Evolutionary conservation across 441 rosid genomes (phyloP), one percentile per base, ranked within the genome.

Genomic region (Erysimum cheiri): DNA sequence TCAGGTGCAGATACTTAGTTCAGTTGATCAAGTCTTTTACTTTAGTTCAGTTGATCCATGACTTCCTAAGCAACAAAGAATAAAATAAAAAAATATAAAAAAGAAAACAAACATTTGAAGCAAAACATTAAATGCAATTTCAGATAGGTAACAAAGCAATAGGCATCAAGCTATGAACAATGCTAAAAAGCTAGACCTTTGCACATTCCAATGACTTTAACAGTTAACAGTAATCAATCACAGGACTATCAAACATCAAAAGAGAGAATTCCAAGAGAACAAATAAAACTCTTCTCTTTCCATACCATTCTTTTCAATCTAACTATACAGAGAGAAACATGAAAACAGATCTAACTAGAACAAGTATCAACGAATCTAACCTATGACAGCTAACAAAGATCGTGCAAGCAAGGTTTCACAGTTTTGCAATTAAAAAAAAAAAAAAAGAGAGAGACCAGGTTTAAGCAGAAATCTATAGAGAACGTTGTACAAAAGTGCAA

Each of bases 181-280:
- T 60, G 58, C 63, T 54, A 41, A 52, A 71, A 73, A 39, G 47
- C 15, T 61, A 74, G 70, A 74, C 73, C 53, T 68, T 62, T 54
- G 69, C 46, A 37, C 22, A 61, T 61, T 69, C 65, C 60, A 55
- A 61, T 61, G 69, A 24, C 63, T 67, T 33, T 7, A 29, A 49
- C 67, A 65, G 54, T 48, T 50, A 54, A 68, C 46, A 74, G 69
- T 47, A 54, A 68, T 15, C 74, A 67, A 68, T 53, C 62, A 48
- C 63, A 74, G 69, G 12, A 68, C 73, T 37, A 62, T 62, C 74
- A 75, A 62, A 62, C 64, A 53, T 67, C 69, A 74, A 73, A 40
- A 50, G 19, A 66, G 49, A 5, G 50, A 46, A 44, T 52, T 52
- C 48, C 55, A 54, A 44, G 19, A 32, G 8, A 35, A 14, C 11